Evolutionary conservation across 2,329 filamentous ascomycete species (phyloP), one percentile per base, ranked within the genome.

Genomic region (Endoconidiophora laricicola): DNA sequence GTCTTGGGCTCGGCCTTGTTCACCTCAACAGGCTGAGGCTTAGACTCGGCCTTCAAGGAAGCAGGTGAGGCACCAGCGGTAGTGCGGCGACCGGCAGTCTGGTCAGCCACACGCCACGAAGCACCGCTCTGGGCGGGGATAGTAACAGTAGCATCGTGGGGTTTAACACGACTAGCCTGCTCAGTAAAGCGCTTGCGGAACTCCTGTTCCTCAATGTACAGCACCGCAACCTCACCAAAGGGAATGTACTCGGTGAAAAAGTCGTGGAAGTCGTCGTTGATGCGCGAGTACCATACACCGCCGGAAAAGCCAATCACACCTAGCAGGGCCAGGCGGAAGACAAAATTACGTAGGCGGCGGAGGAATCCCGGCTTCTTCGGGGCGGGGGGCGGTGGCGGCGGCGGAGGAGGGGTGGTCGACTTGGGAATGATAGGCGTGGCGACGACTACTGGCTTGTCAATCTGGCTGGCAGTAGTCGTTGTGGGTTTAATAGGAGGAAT

Each of bases 181-280:
- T 66, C 69, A 57, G 67, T 76, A 69, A 94, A 95, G 52, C 85
- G 80, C 66, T 83, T 87, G 62, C 83, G 79, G 70, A 94, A 95
- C 60, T 95, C 87, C 57, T 83, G 78, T 68, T 98, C 91, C 67
- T 98, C 91, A 48, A 98, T 81, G 68, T 94, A 96, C 23, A 94
- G 78, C 43, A 98, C 90, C 16, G 83, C 83, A 62, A 94, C 86
- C 68, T 98, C 91, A 60, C 88, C 91, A 58, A 84, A 94, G 20
- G 91, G 91, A 16, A 98, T 69, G 65, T 90, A 98, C 68, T 95
- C 88, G 59, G 88, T 96, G 69, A 98, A 98, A 71, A 95, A 91
- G 66, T 98, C 91, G 68, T 98, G 90, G 75, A 96, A 98, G 68
- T 86, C 94, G 71, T 98, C 91, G 61, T 83, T 94, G 65, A 91